phyloP scores from a whole-genome alignment of 2,329 filamentous ascomycete genomes.

The Microdochium trichocladiopsis region DNA sequence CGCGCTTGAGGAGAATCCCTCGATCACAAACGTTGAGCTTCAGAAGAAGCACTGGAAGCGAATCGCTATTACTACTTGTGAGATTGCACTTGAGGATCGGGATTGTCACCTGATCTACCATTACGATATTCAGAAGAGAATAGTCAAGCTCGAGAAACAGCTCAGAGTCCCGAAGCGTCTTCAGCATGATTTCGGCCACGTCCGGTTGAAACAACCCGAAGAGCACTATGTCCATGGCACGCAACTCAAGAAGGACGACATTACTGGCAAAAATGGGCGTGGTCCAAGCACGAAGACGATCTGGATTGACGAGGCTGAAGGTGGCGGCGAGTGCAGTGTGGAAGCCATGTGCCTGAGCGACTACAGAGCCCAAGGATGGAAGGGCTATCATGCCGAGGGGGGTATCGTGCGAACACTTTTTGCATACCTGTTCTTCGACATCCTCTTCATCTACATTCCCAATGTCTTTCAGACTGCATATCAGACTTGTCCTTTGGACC shows the following conservation, averaged over 20 bases:
- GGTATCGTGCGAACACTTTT: slow-evolving; percentile 89
- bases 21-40: slow-evolving; percentile 28
- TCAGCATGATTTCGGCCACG: slow-evolving; percentile 90
- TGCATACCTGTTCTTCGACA: slow-evolving; percentile 85
- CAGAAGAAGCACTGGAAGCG: slow-evolving; percentile 81
- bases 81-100: slow-evolving; percentile 77
- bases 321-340: slow-evolving; percentile 70
- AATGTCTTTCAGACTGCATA: slow-evolving; percentile 97
- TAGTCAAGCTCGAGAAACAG: slow-evolving; percentile 82
- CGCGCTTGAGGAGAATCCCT: slow-evolving; percentile 39
- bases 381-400: slow-evolving; percentile 90
- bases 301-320: slow-evolving; percentile 75
- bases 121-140: slow-evolving; percentile 87
- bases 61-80: slow-evolving; percentile 72
- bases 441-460: slow-evolving; percentile 86
- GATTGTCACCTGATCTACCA: slow-evolving; percentile 90
- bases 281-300: slow-evolving; percentile 63
- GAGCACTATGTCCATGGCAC: slow-evolving; percentile 73
- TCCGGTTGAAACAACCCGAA: slow-evolving; percentile 66
- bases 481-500: slow-evolving; percentile 87
- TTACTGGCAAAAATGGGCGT: slow-evolving; percentile 27
- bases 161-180: slow-evolving; percentile 76
- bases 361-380: slow-evolving; percentile 81
- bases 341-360: slow-evolving; percentile 89
- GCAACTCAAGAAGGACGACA: slow-evolving; percentile 60